Evolutionary conservation across 306 rosid genomes (phyloP), one percentile per base, ranked within the genome.

Genomic region (Ormosia semicastrata): DNA sequence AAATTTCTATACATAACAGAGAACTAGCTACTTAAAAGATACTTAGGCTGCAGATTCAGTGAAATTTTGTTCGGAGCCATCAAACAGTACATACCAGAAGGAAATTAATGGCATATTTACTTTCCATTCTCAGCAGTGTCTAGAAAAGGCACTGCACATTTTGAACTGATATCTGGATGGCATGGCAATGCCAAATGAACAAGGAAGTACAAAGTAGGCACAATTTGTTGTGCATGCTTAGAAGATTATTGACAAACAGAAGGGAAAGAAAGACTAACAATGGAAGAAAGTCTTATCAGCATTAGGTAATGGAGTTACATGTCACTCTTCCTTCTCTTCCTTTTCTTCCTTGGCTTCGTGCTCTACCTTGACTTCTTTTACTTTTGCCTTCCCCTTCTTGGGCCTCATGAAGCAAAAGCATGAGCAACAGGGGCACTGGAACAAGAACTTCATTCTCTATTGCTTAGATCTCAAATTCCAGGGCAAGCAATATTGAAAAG

Each of bases 391-490:
- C 9, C 85, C 89, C 34, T 49, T 75, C 76, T 87, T 85, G 12
- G 97, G 89, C 66, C 75, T 82, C 81, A 82, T 36, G 81, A 82
- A 75, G 65, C 85, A 82, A 66, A 82, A 82, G 66, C 81, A 82
- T 1, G 85, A 82, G 66, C 85, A 82, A 29, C 66, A 82, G 13
- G 85, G 85, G 33, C 85, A 81, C 62, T 81, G 85, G 73, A 82
- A 82, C 81, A 82, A 82, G 77, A 82, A 82, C 81, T 82, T 82
- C 81, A 81, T 81, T 40, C 29, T 43, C 52, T 65, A 40, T 49
- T 65, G 52, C 75, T 66, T 56, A 54, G 85, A 81, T 74, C 62
- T 66, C 59, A 81, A 17, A 36, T 74, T 66, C 53, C 60, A 29
- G 12, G 30, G 36, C 34, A 14, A 18, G 30, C 78, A 58, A 63